Conservation (phyloP, 2,329 filamentous ascomycete species). For the Hansfordia pulvinata region DNA sequence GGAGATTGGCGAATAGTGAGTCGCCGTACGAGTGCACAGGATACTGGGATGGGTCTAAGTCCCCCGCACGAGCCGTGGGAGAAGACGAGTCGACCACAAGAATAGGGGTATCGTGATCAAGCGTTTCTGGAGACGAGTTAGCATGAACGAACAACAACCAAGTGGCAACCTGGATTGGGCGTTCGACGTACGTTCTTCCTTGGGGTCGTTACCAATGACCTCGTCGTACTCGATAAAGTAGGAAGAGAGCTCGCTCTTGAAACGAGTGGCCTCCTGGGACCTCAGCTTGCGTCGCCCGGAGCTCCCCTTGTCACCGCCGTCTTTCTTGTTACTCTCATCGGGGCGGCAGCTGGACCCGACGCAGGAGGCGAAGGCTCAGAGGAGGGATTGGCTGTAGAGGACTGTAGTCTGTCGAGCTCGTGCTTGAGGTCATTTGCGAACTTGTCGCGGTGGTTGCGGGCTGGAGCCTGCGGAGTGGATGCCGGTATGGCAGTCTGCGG, state of each 20-base stretch:
- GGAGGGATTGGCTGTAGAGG: constrained; percentile 25
- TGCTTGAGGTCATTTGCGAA: constrained; percentile 48
- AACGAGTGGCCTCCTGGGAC: constrained; percentile 71
- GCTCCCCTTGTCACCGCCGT: too few species aligned
- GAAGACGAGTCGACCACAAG: constrained; percentile 46
- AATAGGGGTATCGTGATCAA: constrained; percentile 62
- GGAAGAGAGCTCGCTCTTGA: constrained; percentile 80
- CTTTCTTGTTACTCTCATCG: too few species aligned
- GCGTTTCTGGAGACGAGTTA: constrained; percentile 39
- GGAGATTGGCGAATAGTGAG: constrained; percentile 39
- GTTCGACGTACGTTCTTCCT: constrained; percentile 54
- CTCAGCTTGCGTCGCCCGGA: constrained; percentile 66
- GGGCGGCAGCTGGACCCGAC: too few species aligned
- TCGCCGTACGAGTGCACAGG: constrained; percentile 40
- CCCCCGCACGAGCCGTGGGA: constrained; percentile 19
- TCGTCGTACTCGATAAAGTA: constrained; percentile 95
- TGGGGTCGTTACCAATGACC: constrained; percentile 73
- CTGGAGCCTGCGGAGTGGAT: constrained; percentile 10
- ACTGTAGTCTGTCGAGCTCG: constrained; percentile 43
- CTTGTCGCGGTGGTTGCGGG: constrained; percentile 41
- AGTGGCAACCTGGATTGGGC: constrained; percentile 28
- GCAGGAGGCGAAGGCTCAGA: too few species aligned
- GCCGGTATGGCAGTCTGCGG: constrained; percentile 11
- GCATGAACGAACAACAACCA: too few species aligned
- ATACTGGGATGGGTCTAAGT: constrained; percentile 20